Base-by-base conservation (phyloP, 2,329 filamentous ascomycete genomes). In the Aureobasidium melanogenum region DNA sequence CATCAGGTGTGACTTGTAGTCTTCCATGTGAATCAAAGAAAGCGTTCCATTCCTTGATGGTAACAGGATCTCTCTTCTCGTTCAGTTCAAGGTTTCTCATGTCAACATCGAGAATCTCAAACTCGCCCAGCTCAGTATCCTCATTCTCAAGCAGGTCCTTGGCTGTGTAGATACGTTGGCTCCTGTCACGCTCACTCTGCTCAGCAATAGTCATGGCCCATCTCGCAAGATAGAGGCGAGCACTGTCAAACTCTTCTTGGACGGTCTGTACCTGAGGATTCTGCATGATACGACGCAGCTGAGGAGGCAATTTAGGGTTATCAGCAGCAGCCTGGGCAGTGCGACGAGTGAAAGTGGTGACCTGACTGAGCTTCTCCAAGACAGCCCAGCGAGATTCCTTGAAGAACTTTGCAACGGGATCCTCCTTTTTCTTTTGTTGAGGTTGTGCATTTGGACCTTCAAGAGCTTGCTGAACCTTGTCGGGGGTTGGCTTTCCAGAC, bases 181-280 rank as follows among this genome's bases (percentile, higher is more conserved):
- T 89, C 26, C 88, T 81, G 68, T 99, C 94, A 41, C 86, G 82
- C 70, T 99, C 94, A 68, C 92, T 93, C 76, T 99, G 94, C 73
- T 99, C 95, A 0, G 94, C 92, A 65, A 99, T 96, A 8, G 91
- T 91, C 94, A 99, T 97, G 2, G 94, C 94, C 94, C 94, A 99
- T 65, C 94, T 83, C 24, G 94, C 94, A 41, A 99, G 81, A 71
- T 99, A 99, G 63, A 99, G 82, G 65, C 94, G 84, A 4, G 95
- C 94, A 69, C 91, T 96, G 77, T 99, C 95, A 68, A 97, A 99
- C 71, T 99, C 95, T 63, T 97, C 92, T 71, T 97, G 92, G 24
- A 99, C 74, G 0, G 89, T 97, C 76, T 97, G 92, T 0, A 99
- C 91, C 70, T 99, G 92, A 0, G 92, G 92, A 66, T 95, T 97